Evolutionary conservation across 1,139 yeast species (phyloP).

Genomic region (Pichia sp.): DNA sequence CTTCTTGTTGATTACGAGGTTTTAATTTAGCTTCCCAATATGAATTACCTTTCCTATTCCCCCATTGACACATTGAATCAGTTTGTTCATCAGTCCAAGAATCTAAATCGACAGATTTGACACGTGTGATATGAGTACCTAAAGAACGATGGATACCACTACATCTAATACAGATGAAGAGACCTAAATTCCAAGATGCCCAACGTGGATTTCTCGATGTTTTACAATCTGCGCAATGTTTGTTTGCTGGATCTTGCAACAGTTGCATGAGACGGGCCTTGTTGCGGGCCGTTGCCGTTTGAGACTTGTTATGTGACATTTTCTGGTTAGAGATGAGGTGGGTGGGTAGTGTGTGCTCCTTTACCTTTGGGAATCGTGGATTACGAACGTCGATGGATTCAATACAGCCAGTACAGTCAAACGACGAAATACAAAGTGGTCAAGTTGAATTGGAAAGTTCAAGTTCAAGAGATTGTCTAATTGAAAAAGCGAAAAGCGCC

Average conservation of each 20-base stretch:
- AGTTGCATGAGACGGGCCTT: constrained; percentile 34
- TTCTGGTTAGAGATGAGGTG: too few species aligned
- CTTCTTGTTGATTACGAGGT: constrained; percentile 30
- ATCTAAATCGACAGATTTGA: constrained; percentile 87
- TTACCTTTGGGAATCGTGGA: too few species aligned
- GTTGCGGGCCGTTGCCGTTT: constrained; percentile 9
- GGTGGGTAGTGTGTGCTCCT: too few species aligned
- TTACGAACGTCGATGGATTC: too few species aligned
- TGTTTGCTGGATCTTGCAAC: constrained; percentile 69
- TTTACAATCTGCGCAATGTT: constrained; percentile 87
- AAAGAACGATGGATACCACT: constrained; percentile 93
- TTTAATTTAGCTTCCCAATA: constrained; percentile 73
- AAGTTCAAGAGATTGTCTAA: too few species aligned
- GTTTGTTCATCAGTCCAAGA: constrained; percentile 96
- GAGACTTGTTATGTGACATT: constrained; percentile 12
- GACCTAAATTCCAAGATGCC: constrained; percentile 96
- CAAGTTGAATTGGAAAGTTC: too few species aligned
- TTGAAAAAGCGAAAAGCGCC: too few species aligned
- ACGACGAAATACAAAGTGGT: too few species aligned
- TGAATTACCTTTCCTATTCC: constrained; percentile 67
- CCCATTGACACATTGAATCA: constrained; percentile 78
- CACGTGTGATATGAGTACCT: constrained; percentile 90
- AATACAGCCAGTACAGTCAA: too few species aligned
- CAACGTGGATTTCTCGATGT: constrained; percentile 86
- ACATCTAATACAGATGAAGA: constrained; percentile 86